Base-by-base conservation (phyloP, 441 rosid genomes). In the Manihot esculenta region DNA sequence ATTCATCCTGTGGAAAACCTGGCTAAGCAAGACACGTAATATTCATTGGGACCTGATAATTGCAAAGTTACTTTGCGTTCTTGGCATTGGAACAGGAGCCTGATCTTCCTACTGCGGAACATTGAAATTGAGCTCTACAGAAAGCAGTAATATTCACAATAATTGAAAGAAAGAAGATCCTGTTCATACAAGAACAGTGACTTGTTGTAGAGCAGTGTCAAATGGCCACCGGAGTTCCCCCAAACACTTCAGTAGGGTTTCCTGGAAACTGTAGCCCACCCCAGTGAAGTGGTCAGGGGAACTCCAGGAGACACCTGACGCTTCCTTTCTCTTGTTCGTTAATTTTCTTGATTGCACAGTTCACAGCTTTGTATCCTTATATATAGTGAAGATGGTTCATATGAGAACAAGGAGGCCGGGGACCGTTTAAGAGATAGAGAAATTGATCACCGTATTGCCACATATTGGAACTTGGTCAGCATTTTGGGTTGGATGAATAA, bases 181-280 rank as follows among this genome's bases (percentile, higher is more conserved):
- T 15, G n/a, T 49, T 49, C 54, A 49, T 3, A 33, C 63, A 8
- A 17, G 3, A 26, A 4, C 3, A 17, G 12, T 4, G n/a, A 18
- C 7, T 38, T 38, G 42, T 7, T 38, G 42, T 1, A 38, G 42
- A 38, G 1, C 7, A 5, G 48, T 65, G 76, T 62, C 82, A 78
- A 50, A 64, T 76, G 73, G n/a, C 82, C 27, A 60, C 84, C 49
- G 57, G 75, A 83, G 84, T 81, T 83, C 81, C 83, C 80, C 87
- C 83, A 83, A 79, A 83, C 83, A 79, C 87, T 83, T 81, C 83
- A 83, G 76, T 81, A 38, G 74, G 75, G 20, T 17, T 15, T 7
- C n/a, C n/a, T 38, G 42, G 42, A 38, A 38, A 1, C 4, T 1
- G 1, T 30, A 42, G 30, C 66, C 45, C 17, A 44, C 69, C 72